Evolutionary conservation across 192 early-diverging fungal species (phyloP), one percentile per base, ranked within the genome.

Genomic region (Entomortierella parvispora): DNA sequence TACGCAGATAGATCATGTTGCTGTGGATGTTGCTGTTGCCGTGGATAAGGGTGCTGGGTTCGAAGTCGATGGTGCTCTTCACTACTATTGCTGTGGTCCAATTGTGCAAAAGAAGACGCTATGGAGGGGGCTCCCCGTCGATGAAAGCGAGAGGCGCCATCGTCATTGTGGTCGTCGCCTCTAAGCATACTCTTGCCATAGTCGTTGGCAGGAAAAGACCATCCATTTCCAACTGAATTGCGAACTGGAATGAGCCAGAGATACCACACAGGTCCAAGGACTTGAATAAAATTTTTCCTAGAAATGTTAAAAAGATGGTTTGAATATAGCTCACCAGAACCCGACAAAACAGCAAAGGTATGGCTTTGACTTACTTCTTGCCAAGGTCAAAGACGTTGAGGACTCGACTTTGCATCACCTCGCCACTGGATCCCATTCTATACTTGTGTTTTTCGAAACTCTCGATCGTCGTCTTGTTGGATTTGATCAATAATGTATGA

Each of bases 171-270:
- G 22, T 63, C 74, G 20, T 80, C 68, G 43, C 82, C 70, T 51
- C 79, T 68, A 46, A 81, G 79, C 70, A 85, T 85, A 29, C 66
- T 62, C 51, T 54, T 87, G 58, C 65, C 72, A 33, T 67, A 76
- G 40, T 77, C 84, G 44, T 65, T 86, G 15, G 84, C 81, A 18
- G 88, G 81, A 56, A 82, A 89, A 9, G 74, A 69, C 51, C 81
- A 58, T 4, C 88, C 88, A 34, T 87, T 81, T 53, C 88, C 88
- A 4, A 77, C 40, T n/a, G 84, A 80, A 40, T 84, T 85, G 9
- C 55, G 55, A 2, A 81, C 68, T 0, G 89, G 89, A 25, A 89
- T 48, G 32, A 88, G 60, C 89, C 89, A 90, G 42, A 82, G 58
- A 22, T 62, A 64, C 82, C 86, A 82, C 4, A 50, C 48, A 25